phyloP scores from a whole-genome alignment of 345 rosid species.

The Euphorbia peplus region DNA sequence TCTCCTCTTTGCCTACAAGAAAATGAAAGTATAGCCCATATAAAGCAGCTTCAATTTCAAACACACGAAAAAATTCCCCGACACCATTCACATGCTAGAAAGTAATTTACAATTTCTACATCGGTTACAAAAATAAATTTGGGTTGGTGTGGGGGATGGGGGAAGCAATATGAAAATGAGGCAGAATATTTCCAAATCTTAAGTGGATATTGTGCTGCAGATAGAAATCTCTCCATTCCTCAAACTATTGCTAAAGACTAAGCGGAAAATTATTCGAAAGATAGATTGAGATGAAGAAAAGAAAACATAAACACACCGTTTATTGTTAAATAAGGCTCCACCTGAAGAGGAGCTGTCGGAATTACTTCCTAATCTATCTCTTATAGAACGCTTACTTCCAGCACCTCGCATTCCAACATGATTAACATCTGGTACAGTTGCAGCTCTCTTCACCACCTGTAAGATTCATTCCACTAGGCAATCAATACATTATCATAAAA shows the following conservation, averaged over 20 bases:
- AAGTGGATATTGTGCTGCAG: no score
- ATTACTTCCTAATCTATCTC: slow-evolving; percentile 74
- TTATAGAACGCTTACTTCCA: slow-evolving; percentile 75
- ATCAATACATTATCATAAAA: neutral
- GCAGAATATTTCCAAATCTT: no score
- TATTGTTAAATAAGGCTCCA: slow-evolving; percentile 41
- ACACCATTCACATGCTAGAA: neutral
- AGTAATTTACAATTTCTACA: neutral
- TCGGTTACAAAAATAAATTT: neutral
- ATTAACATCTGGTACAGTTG: slow-evolving; percentile 35
- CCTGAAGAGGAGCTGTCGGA: slow-evolving; percentile 34
- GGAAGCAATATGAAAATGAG: neutral
- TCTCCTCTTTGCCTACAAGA: slow-evolving; percentile 71
- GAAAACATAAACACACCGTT: slow-evolving; percentile 46
- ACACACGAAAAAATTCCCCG: neutral
- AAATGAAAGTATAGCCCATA: slow-evolving; percentile 14
- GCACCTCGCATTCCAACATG: slow-evolving; percentile 32
- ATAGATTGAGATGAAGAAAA: neutral
- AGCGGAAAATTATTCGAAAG: neutral
- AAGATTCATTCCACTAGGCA: slow-evolving; percentile 5
- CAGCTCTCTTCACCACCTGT: slow-evolving; percentile 83
- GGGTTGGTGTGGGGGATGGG: no score
- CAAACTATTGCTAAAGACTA: neutral
- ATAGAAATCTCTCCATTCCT: neutral
- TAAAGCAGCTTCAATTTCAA: neutral